Evolutionary conservation across 2,329 filamentous ascomycete genomes (phyloP).

Genomic region (Apiospora saccharicola): DNA sequence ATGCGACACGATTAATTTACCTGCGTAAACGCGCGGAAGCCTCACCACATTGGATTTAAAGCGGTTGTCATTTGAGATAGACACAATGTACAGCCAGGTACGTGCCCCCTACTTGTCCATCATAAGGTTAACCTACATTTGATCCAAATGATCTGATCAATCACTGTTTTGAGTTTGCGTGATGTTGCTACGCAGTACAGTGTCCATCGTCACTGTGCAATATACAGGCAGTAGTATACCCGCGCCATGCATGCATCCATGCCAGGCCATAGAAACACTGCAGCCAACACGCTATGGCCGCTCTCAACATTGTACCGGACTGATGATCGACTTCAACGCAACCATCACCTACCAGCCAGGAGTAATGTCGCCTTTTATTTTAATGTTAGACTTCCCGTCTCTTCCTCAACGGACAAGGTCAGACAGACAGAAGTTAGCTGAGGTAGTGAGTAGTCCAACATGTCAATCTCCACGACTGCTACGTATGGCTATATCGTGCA

Average conservation of each 20-base stretch:
- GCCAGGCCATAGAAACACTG: neutral
- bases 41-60: neutral
- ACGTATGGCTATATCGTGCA: too few species aligned
- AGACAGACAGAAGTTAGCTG: slow-evolving; percentile 2
- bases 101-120: neutral
- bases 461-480: neutral
- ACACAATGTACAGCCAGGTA: neutral
- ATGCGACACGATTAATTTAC: neutral
- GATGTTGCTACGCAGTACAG: neutral
- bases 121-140: slow-evolving; percentile 17
- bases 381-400: slow-evolving; percentile 18
- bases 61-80: neutral
- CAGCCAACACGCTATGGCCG: neutral
- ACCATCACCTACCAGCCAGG: neutral
- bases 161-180: neutral
- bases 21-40: slow-evolving; percentile 16
- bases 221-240: neutral
- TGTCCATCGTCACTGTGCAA: neutral
- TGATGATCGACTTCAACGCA: neutral
- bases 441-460: neutral
- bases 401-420: slow-evolving; percentile 3
- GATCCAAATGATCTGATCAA: neutral
- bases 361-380: neutral
- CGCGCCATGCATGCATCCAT: neutral
- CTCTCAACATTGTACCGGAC: slow-evolving; percentile 7